Evolutionary conservation across 306 rosid genomes (phyloP).

Genomic region (Prunus dulcis): DNA sequence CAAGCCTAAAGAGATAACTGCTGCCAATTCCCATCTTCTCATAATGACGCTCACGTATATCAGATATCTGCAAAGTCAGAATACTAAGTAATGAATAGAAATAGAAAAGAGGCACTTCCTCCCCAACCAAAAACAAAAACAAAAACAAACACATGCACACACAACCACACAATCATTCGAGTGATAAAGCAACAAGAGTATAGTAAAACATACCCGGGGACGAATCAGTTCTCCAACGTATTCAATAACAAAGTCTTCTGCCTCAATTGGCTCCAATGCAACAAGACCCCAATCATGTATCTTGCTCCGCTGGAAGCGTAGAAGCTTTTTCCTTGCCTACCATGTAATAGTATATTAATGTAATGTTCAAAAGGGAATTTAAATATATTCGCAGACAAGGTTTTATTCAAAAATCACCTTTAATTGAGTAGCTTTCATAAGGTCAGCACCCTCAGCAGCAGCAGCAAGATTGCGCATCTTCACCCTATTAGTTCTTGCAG

Average conservation of each 20-base stretch:
- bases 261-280: constrained; percentile 93
- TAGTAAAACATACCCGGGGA: constrained; percentile 63
- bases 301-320: constrained; percentile 91
- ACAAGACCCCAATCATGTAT: constrained; percentile 99
- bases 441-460: constrained; percentile 97
- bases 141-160: neutral
- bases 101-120: neutral
- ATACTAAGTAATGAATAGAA: constrained; percentile 2
- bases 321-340: constrained; percentile 82
- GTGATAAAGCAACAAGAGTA: neutral
- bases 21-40: constrained; percentile 98
- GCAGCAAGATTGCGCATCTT: constrained; percentile 93
- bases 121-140: neutral
- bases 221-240: constrained; percentile 94
- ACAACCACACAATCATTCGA: neutral
- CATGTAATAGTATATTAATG: constrained; percentile 9
- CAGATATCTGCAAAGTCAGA: constrained; percentile 72
- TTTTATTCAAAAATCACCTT: constrained; percentile 52
- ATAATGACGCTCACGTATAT: constrained; percentile 83
- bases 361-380: constrained; percentile 15
- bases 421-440: constrained; percentile 87
- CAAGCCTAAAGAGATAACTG: constrained; percentile 96
- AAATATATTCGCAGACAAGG: constrained; percentile 17
- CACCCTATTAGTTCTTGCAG: constrained; percentile 96
- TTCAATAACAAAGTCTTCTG: constrained; percentile 95